phyloP scores from a whole-genome alignment of 78 protist genomes.

The Mastigamoeba balamuthi region DNA sequence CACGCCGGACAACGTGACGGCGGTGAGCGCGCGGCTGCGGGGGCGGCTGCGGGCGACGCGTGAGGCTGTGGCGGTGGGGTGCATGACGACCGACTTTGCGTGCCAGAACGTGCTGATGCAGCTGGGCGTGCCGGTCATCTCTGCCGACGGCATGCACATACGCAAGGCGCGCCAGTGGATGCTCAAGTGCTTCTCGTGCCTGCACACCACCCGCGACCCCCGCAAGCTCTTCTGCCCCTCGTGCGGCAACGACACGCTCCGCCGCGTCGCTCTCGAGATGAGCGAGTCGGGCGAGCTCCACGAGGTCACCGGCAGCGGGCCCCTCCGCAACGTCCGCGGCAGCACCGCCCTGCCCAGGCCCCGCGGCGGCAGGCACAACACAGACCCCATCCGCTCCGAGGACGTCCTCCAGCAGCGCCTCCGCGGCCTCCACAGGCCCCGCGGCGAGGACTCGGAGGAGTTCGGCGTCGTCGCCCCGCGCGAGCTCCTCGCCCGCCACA shows the following conservation, averaged over 20 bases:
- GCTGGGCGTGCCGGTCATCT: constrained; percentile 18
- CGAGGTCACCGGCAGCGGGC: too few relatives aligned
- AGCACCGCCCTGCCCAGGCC: too few relatives aligned
- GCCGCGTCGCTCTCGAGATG: neutral
- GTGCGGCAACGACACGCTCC: constrained; percentile 49
- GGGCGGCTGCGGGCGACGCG: too few relatives aligned
- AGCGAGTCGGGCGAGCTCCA: constrained; percentile 11
- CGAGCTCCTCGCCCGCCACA: too few relatives aligned
- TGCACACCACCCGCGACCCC: neutral
- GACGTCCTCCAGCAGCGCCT: too few relatives aligned
- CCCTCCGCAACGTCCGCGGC: too few relatives aligned
- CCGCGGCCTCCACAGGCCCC: too few relatives aligned
- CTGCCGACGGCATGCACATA: constrained; percentile 29
- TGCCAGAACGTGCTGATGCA: constrained; percentile 51
- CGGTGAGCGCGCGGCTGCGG: too few relatives aligned
- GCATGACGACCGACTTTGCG: constrained; percentile 46
- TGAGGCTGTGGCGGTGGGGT: constrained; percentile 3
- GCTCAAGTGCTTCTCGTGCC: constrained; percentile 50
- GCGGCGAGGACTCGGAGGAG: too few relatives aligned
- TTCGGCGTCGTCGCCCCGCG: too few relatives aligned
- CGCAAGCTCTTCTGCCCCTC: constrained; percentile 31
- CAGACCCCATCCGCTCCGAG: too few relatives aligned
- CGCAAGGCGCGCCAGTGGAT: constrained; percentile 7
- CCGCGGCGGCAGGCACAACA: too few relatives aligned
- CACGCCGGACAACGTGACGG: constrained; percentile 26